phyloP scores from a whole-genome alignment of 2,329 filamentous ascomycete species.

The Nemania serpens region DNA sequence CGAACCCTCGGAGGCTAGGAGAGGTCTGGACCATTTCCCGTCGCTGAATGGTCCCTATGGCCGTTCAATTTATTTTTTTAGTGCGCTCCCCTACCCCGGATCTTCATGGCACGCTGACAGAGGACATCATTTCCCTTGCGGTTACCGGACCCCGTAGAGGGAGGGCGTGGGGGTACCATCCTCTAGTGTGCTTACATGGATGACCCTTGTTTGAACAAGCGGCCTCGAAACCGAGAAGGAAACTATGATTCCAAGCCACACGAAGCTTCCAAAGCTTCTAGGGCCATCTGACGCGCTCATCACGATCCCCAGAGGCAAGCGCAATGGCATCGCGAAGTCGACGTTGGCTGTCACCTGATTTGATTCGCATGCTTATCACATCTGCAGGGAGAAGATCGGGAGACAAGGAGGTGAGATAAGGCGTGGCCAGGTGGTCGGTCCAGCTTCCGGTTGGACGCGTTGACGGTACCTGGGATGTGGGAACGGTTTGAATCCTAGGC shows the following conservation, averaged over 20 bases:
- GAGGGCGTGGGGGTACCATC: slow-evolving; percentile 22
- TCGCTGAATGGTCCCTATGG: no score
- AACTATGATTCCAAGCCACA: neutral
- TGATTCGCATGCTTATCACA: slow-evolving; percentile 19
- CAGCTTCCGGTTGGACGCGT: slow-evolving; percentile 26
- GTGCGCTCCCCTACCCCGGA: neutral
- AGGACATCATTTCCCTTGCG: slow-evolving; percentile 16
- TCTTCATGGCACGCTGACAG: neutral
- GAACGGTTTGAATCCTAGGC: slow-evolving; percentile 3
- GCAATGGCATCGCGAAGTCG: slow-evolving; percentile 20
- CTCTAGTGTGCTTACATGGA: neutral
- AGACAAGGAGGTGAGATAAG: slow-evolving; percentile 27
- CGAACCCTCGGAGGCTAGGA: no score
- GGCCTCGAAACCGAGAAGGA: neutral
- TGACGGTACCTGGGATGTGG: slow-evolving; percentile 18
- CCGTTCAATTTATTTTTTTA: no score
- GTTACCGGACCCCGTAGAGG: slow-evolving; percentile 12
- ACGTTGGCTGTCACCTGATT: slow-evolving; percentile 25
- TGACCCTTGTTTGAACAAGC: slow-evolving; percentile 8
- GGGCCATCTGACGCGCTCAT: neutral
- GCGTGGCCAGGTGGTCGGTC: slow-evolving; percentile 24
- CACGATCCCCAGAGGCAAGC: neutral
- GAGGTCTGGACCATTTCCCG: no score
- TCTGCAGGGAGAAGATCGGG: slow-evolving; percentile 26
- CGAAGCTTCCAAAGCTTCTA: neutral